These are phyloP conservation scores for Penicillium sp. DNA, from an alignment of 2,329 filamentous ascomycete genomes.

Conservation along the genomic window DNA sequence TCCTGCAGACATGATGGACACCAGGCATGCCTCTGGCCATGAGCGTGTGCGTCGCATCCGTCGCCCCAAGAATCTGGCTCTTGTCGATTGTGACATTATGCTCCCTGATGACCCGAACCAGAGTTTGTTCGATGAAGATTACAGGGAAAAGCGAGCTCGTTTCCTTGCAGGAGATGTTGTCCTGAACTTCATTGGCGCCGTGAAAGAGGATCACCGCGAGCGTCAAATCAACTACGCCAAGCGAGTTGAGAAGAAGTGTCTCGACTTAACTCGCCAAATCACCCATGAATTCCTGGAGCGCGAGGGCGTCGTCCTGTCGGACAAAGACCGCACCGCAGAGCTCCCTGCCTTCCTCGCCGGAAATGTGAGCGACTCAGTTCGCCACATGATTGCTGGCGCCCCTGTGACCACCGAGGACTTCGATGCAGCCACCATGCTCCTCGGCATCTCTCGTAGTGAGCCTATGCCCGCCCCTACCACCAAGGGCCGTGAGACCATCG, in stretches of 20 bases:
- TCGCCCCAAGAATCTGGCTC: conserved; percentile 27
- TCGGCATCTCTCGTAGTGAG: conserved; percentile 11
- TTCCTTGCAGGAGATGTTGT: conserved; percentile 18
- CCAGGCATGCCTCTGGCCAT: conserved; percentile 57
- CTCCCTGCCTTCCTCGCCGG: conserved; percentile 1
- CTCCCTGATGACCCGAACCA: conserved; percentile 16
- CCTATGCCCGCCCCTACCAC: background rate
- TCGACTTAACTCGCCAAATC: conserved; percentile 10
- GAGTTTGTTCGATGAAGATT: conserved; percentile 22
- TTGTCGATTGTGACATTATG: conserved; percentile 18
- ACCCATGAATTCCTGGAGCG: conserved; percentile 11
- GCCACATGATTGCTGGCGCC: conserved; percentile 6
- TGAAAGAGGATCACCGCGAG: conserved; percentile 12
- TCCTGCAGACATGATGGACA: conserved; percentile 60
- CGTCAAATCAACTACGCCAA: conserved; percentile 4
- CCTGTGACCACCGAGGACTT: conserved; percentile 5
- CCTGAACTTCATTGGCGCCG: conserved; percentile 21
- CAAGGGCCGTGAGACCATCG: too few species aligned
- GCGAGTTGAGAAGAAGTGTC: conserved; percentile 11
- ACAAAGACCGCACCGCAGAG: background rate
- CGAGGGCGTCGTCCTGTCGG: background rate
- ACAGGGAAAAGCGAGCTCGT: conserved; percentile 17
- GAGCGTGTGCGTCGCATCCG: conserved; percentile 40
- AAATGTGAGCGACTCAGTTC: conserved; percentile 6
- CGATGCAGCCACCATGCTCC: conserved; percentile 18